Base-by-base conservation (phyloP, 2,329 filamentous ascomycete genomes). In the Pseudogymnoascus sp. region DNA sequence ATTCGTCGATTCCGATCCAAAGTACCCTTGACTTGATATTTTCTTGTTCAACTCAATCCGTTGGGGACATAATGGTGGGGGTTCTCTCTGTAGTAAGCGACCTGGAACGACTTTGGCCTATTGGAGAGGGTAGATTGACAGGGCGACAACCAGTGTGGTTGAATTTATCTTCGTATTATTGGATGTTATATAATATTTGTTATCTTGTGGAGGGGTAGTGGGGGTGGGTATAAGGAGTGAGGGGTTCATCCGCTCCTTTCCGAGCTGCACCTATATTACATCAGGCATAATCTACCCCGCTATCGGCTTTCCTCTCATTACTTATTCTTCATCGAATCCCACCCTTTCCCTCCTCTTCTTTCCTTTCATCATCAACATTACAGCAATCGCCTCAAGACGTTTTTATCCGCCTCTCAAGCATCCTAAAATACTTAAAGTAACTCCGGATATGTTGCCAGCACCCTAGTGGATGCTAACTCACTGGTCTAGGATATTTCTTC, bases 201-300 rank as follows among this genome's bases (percentile, higher is more conserved):
- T 30, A 52, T 52, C 45, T 30, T 52, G 45, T 52, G 45, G 45
- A 30, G 23, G 41, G 23, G n/a, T 52, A 52, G 45, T 52, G 45
- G 45, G 45, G 45, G 41, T 48, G 23, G 38, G 41, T 28, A 3
- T 48, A 15, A 26, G 23, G 23, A 13, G 28, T 48, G 41, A 48
- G 41, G 13, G 41, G 45, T 52, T 45, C 45, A 52, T 52, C 45
- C 45, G 45, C 45, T 52, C 45, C 45, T 52, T 52, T 52, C 45
- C 45, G 45, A 52, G 45, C n/a, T 52, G 23, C 23, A 52, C 45
- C 1, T 18, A 30, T 12, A 30, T 52, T 52, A 52, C 45, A 52
- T 52, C 45, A 52, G 45, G 30, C 45, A 52, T 52, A 52, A 52
- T 30, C 45, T 52, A 52, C 45, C 45, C 45, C 45, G 45, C 45